A percentile compares a stretch with the other conserved stretches of the same genome.
phyloP scores from a whole-genome alignment of 2,329 filamentous ascomycete genomes.

The Diaporthe sp. region DNA sequence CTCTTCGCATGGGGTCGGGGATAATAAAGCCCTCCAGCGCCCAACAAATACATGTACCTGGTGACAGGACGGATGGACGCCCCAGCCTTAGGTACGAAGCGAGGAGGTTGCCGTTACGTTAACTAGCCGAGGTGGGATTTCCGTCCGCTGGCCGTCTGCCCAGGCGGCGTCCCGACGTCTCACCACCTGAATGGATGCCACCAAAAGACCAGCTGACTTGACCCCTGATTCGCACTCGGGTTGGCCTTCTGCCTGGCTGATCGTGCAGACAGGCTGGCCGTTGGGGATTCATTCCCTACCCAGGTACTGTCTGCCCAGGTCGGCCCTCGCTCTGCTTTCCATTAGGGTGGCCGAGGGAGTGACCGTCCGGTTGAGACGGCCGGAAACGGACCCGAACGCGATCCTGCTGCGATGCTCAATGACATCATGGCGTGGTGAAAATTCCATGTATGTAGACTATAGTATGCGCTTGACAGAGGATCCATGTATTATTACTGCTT shows the following conservation, averaged over 20 bases:
- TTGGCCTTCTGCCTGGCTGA: neutral
- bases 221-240: constrained; percentile 22
- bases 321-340: neutral
- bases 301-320: neutral
- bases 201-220: constrained; percentile 7
- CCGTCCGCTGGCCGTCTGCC: constrained; percentile 15
- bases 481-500: neutral
- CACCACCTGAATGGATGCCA: constrained; percentile 17
- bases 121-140: constrained; percentile 3
- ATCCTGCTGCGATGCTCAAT: constrained; percentile 1
- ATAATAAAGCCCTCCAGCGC: constrained; percentile 19
- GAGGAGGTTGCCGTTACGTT: constrained; percentile 26
- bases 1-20: constrained; percentile 18
- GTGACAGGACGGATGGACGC: neutral
- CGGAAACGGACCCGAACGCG: constrained; percentile 25
- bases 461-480: neutral
- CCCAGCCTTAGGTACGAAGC: constrained; percentile 2
- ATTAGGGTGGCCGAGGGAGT: constrained; percentile 5
- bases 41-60: constrained; percentile 12
- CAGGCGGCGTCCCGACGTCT: constrained; percentile 24
- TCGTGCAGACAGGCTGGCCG: neutral
- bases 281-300: neutral
- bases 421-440: constrained; percentile 17
- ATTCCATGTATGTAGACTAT: neutral
- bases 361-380: constrained; percentile 19